phyloP scores from a whole-genome alignment of 2,329 filamentous ascomycete species.

The Pseudogymnoascus destructans region DNA sequence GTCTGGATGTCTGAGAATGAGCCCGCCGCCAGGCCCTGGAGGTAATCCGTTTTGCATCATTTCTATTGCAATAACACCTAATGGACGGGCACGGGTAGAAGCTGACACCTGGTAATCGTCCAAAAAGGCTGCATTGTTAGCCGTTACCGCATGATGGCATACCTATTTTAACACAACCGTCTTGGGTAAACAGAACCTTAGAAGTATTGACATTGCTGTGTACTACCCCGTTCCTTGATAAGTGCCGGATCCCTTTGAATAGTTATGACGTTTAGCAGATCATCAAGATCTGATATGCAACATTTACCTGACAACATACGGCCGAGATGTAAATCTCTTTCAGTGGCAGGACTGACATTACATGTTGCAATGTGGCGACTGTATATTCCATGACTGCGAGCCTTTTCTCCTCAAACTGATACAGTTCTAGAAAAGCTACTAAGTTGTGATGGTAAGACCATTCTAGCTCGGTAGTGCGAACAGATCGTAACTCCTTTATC shows the following conservation, averaged over 20 bases:
- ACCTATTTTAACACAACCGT: constrained; percentile 12
- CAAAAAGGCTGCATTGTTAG: constrained; percentile 8
- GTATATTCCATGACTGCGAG: constrained; percentile 15
- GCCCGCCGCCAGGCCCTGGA: not conserved
- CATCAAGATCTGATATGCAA: not conserved
- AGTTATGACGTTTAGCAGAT: constrained; percentile 9
- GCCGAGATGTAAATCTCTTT: constrained; percentile 13
- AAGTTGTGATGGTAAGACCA: constrained; percentile 12
- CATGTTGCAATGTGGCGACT: constrained; percentile 12
- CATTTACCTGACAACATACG: constrained; percentile 12
- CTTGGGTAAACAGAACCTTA: constrained; percentile 3
- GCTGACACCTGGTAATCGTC: constrained; percentile 6
- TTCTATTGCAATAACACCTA: constrained; percentile 11
- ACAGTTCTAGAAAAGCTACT: constrained; percentile 10
- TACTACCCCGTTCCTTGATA: constrained; percentile 11
- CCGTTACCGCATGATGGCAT: not conserved
- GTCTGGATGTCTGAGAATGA: constrained; percentile 8
- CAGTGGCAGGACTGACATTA: constrained; percentile 12
- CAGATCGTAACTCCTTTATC: constrained; percentile 12
- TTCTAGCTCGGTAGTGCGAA: constrained; percentile 11
- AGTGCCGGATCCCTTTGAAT: constrained; percentile 13
- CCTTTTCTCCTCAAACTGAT: constrained; percentile 11
- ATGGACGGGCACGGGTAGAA: not conserved
- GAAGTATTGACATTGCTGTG: constrained; percentile 8
- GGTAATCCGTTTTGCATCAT: constrained; percentile 10